Percentiles rank a stretch among this genome's conserved stretches.
Conservation (phyloP, 2,329 filamentous ascomycete species). For the Colletotrichum nymphaeae region DNA sequence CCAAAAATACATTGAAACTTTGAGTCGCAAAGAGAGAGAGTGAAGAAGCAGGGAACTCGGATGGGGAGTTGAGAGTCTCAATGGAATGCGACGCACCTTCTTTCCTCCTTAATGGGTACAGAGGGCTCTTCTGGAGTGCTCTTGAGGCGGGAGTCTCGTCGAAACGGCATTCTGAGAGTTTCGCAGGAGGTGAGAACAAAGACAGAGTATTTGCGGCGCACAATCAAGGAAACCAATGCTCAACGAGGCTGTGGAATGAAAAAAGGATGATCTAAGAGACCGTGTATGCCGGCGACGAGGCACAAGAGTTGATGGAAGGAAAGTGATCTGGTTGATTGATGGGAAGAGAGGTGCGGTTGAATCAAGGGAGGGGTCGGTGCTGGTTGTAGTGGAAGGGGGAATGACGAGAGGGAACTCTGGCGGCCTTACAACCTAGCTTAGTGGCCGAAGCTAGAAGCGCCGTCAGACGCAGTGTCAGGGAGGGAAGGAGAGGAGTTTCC, state of each 20-base stretch:
- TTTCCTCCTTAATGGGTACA: background rate
- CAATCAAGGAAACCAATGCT: background rate
- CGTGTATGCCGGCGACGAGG: background rate
- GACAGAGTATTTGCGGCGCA: background rate
- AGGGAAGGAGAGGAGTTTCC: background rate
- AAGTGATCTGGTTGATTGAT: background rate
- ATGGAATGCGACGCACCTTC: background rate
- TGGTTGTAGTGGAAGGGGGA: background rate
- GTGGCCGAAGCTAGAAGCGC: constrained; percentile 1
- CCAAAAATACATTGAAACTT: background rate
- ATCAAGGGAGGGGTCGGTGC: constrained; percentile 19
- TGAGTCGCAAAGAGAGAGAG: background rate
- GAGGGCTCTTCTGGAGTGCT: background rate
- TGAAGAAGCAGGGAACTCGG: background rate
- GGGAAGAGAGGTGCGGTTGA: background rate
- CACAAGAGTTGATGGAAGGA: background rate
- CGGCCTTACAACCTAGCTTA: background rate
- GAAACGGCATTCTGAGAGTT: background rate
- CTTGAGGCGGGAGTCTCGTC: background rate
- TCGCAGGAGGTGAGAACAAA: background rate
- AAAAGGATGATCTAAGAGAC: background rate
- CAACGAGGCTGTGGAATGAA: background rate
- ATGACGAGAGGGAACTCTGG: background rate
- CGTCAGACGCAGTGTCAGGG: background rate
- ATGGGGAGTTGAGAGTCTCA: background rate